A percentile compares a stretch with the other conserved stretches of the same genome.
phyloP scores from a whole-genome alignment of 495 filamentous ascomycete species.

The Neurospora sp. region DNA sequence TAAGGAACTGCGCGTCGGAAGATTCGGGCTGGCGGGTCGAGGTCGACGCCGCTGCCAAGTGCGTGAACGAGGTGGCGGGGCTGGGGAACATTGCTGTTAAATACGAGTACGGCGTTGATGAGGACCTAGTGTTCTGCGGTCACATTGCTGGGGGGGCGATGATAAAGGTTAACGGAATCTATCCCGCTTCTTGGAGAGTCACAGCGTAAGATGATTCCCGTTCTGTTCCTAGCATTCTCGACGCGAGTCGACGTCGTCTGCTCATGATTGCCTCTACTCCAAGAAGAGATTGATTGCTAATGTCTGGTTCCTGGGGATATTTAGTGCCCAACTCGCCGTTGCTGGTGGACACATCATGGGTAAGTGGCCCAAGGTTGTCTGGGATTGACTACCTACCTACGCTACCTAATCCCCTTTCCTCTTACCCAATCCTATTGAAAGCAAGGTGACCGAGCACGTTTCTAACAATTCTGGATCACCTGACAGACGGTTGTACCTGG shows the following conservation, averaged over 20 bases:
- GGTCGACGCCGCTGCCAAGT: neutral
- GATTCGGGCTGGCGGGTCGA: neutral
- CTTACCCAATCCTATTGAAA: neutral
- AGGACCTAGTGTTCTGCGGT: no score
- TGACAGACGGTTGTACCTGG: neutral
- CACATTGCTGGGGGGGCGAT: no score
- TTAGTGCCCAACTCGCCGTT: neutral
- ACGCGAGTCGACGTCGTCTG: neutral
- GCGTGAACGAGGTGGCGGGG: neutral
- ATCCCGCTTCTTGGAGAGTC: no score
- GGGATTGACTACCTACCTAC: neutral
- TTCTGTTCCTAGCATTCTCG: neutral
- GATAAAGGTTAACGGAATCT: no score
- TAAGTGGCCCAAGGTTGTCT: neutral
- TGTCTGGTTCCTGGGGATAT: neutral
- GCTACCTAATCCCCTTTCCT: neutral
- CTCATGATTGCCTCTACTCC: neutral
- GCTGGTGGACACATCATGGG: neutral
- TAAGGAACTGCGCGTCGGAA: no score
- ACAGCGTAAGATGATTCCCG: neutral
- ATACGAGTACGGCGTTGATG: no score
- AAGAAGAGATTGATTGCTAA: neutral
- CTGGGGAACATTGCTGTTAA: neutral
- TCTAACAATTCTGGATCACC: neutral
- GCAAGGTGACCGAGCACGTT: neutral